Evolutionary conservation across 495 filamentous ascomycete species (phyloP).

Genomic region (Penicillium lividum): DNA sequence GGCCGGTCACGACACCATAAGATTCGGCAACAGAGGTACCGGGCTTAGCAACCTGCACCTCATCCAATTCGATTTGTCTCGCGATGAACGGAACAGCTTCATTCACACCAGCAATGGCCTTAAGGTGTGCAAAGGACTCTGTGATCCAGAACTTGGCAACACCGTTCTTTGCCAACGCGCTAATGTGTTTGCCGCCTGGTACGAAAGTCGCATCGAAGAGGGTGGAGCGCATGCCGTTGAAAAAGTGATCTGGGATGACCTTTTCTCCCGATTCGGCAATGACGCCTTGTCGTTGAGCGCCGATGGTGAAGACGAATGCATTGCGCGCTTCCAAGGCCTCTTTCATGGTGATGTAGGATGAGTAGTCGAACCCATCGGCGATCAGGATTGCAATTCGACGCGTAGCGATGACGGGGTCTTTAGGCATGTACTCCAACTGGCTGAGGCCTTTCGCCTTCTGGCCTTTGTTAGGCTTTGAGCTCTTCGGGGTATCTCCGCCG

Average conservation of each 20-base stretch:
- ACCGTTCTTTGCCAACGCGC: conserved; percentile 64
- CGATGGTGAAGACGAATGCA: conserved; percentile 74
- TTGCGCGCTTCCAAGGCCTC: conserved; percentile 58
- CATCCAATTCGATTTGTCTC: conserved; percentile 50
- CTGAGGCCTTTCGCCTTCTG: conserved; percentile 63
- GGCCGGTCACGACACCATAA: conserved; percentile 42
- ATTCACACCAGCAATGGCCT: conserved; percentile 73
- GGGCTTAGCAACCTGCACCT: conserved; percentile 54
- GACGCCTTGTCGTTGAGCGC: conserved; percentile 54
- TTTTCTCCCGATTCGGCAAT: conserved; percentile 54
- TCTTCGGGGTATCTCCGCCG: conserved; percentile 63
- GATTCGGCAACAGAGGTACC: conserved; percentile 59
- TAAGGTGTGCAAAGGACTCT: conserved; percentile 79
- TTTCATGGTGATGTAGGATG: conserved; percentile 64
- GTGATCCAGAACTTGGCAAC: conserved; percentile 81
- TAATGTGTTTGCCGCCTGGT: conserved; percentile 69
- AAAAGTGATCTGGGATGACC: conserved; percentile 73
- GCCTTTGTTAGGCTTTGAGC: conserved; percentile 62
- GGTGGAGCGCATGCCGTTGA: conserved; percentile 79
- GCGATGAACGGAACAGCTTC: conserved; percentile 68
- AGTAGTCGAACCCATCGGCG: conserved; percentile 75
- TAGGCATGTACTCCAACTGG: conserved; percentile 66
- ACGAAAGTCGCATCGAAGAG: conserved; percentile 85
- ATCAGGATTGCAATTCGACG: conserved; percentile 78
- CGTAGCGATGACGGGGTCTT: conserved; percentile 64